These are phyloP conservation scores for Fusarium sp. DNA, from an alignment of 2,329 filamentous ascomycete species.

Conservation along the genomic window DNA sequence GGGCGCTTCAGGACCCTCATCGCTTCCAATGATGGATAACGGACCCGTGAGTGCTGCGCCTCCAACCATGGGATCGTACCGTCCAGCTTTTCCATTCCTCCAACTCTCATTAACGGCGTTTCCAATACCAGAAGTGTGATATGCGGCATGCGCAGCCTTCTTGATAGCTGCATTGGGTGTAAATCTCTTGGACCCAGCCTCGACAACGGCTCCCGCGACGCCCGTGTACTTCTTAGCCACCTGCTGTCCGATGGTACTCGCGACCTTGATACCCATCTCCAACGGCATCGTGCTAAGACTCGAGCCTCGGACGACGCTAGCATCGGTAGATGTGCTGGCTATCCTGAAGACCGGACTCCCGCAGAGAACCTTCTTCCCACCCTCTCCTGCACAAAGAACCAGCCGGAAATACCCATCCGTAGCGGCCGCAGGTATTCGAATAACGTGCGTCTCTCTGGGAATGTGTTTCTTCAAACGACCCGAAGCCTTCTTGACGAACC, in stretches of 20 bases:
- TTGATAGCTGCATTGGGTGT: constrained; percentile 47
- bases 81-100: constrained; percentile 50
- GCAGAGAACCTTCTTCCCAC: constrained; percentile 66
- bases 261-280: constrained; percentile 70
- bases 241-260: constrained; percentile 59
- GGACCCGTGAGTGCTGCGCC: constrained; percentile 47
- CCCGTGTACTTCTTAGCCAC: constrained; percentile 57
- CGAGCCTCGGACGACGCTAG: constrained; percentile 71
- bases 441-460: constrained; percentile 70
- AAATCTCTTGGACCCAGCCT: constrained; percentile 52
- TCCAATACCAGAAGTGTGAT: constrained; percentile 43
- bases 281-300: constrained; percentile 73
- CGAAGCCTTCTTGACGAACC: constrained; percentile 68
- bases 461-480: constrained; percentile 59
- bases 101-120: constrained; percentile 47
- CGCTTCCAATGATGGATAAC: constrained; percentile 55
- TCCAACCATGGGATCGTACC: constrained; percentile 50
- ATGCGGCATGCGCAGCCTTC: constrained; percentile 54
- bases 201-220: constrained; percentile 51
- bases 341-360: constrained; percentile 75
- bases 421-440: constrained; percentile 71
- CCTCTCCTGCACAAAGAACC: constrained; percentile 64
- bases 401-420: constrained; percentile 76
- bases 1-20: constrained; percentile 62
- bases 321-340: constrained; percentile 71